Percentiles rank a stretch among this genome's conserved stretches.
phyloP scores from a whole-genome alignment of 2,329 filamentous ascomycete genomes.

The Thielaviopsis cerberus region DNA sequence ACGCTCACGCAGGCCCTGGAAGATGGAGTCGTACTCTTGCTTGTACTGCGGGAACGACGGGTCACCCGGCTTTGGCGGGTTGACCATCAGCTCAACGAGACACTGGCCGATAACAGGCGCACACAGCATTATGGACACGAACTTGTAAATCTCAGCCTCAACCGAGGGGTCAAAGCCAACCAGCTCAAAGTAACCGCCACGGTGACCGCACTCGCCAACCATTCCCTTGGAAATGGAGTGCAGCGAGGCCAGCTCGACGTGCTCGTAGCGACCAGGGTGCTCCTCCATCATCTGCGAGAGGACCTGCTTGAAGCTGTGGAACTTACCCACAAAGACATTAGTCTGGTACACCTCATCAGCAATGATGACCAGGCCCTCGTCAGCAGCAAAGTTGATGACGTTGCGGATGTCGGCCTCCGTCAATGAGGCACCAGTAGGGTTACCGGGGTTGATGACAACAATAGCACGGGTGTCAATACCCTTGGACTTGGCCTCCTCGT shows the following conservation, averaged over 20 bases:
- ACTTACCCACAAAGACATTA: constrained; percentile 87
- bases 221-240: constrained; percentile 96
- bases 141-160: constrained; percentile 92
- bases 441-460: constrained; percentile 95
- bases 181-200: constrained; percentile 94
- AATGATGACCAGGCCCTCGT: constrained; percentile 73
- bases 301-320: constrained; percentile 86
- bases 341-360: constrained; percentile 99
- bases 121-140: constrained; percentile 91
- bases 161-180: constrained; percentile 74
- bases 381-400: constrained; percentile 71
- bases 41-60: constrained; percentile 71
- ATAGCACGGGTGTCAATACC: constrained; percentile 81
- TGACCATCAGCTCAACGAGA: constrained; percentile 93
- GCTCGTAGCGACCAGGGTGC: constrained; percentile 57
- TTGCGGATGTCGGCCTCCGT: constrained; percentile 58
- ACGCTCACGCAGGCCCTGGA: constrained; percentile 56
- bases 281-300: constrained; percentile 65
- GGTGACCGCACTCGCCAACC: constrained; percentile 95
- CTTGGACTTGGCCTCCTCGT: constrained; percentile 54
- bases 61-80: constrained; percentile 70
- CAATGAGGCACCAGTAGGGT: constrained; percentile 83
- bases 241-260: constrained; percentile 74
- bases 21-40: constrained; percentile 70
- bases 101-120: constrained; percentile 91